These are phyloP conservation scores for Leptosphaerulina australis DNA, from an alignment of 2,329 filamentous ascomycete genomes.

Conservation along the genomic window DNA sequence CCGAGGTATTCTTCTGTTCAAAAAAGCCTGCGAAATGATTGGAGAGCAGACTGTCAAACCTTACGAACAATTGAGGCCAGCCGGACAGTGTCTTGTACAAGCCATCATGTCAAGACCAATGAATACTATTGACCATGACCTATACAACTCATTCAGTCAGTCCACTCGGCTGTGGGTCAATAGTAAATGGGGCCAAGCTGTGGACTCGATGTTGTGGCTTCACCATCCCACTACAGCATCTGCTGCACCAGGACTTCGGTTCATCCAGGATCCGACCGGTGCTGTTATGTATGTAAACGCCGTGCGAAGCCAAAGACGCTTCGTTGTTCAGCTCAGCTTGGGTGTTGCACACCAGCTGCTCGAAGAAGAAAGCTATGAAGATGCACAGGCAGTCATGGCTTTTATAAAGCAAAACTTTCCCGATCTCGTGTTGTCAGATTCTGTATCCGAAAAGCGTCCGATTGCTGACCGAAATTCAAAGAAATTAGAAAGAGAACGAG, in stretches of 20 bases:
- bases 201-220: constrained; percentile 38
- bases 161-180: constrained; percentile 33
- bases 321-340: constrained; percentile 40
- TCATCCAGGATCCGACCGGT: constrained; percentile 33
- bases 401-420: constrained; percentile 41
- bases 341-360: constrained; percentile 39
- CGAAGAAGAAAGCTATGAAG: constrained; percentile 34
- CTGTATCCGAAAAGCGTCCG: constrained; percentile 5
- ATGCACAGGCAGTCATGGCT: constrained; percentile 39
- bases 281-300: constrained; percentile 19
- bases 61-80: constrained; percentile 24
- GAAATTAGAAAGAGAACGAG: constrained; percentile 18
- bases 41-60: constrained; percentile 16
- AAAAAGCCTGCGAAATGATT: constrained; percentile 30
- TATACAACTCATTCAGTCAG: constrained; percentile 36
- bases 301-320: constrained; percentile 21
- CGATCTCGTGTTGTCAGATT: constrained; percentile 35
- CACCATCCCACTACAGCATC: constrained; percentile 36
- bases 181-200: constrained; percentile 24
- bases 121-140: constrained; percentile 11
- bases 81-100: constrained; percentile 36
- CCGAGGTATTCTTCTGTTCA: constrained; percentile 32
- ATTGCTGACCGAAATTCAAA: not conserved
- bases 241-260: constrained; percentile 29
- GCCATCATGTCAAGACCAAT: constrained; percentile 26